These are phyloP conservation scores for Trichoderma hamatum DNA, from an alignment of 2,329 filamentous ascomycete genomes.

Conservation along the genomic window DNA sequence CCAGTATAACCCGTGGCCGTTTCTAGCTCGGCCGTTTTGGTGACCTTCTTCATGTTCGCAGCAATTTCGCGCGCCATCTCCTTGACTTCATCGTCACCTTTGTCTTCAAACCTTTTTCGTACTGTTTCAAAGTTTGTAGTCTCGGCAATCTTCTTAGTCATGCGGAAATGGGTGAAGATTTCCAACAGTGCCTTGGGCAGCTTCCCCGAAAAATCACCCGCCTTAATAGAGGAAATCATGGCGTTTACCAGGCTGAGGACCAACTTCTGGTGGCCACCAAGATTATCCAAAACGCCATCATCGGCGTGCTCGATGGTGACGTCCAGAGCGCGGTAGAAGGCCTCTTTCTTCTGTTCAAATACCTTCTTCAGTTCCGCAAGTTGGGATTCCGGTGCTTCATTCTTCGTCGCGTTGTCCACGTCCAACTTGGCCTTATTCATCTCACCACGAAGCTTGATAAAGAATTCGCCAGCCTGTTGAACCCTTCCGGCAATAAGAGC, in stretches of 20 bases:
- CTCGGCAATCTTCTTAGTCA: conserved; percentile 63
- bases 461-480: conserved; percentile 54
- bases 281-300: conserved; percentile 58
- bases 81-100: conserved; percentile 67
- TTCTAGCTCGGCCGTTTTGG: conserved; percentile 41
- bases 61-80: conserved; percentile 62
- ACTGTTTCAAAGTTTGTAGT: conserved; percentile 69
- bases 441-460: conserved; percentile 52
- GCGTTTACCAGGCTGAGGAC: conserved; percentile 58
- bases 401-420: conserved; percentile 48
- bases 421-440: conserved; percentile 53
- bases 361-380: conserved; percentile 45
- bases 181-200: conserved; percentile 60
- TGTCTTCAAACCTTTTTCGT: conserved; percentile 64
- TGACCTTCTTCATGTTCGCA: conserved; percentile 49
- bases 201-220: conserved; percentile 55
- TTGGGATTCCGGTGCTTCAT: conserved; percentile 44
- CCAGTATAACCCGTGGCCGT: conserved; percentile 44
- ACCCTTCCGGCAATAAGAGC: conserved; percentile 51
- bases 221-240: conserved; percentile 58
- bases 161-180: conserved; percentile 64
- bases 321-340: conserved; percentile 56
- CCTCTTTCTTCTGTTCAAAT: conserved; percentile 50
- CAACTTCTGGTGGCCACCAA: conserved; percentile 61
- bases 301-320: conserved; percentile 59